Percentiles rank a stretch among this genome's conserved stretches.
These are phyloP conservation scores for Fraxinus angustifolia DNA, from an alignment of 305 asterid genomes.

Conservation along the genomic window DNA sequence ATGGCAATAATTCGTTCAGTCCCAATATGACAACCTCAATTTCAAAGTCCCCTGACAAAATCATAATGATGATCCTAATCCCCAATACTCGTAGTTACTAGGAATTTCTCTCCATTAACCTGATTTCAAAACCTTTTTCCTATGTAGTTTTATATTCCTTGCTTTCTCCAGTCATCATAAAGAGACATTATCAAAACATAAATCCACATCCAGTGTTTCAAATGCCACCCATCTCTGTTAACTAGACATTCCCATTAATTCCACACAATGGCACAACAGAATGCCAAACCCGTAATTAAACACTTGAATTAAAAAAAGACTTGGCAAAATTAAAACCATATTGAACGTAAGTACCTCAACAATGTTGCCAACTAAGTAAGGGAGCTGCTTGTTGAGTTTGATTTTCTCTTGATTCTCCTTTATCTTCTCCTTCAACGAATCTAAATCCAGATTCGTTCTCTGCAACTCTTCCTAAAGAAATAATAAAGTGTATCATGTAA, in stretches of 20 bases:
- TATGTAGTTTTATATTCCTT: not conserved
- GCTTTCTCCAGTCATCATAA: not conserved
- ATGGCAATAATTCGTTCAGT: not conserved
- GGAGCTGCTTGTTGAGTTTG: constrained; percentile 80
- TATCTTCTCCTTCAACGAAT: constrained; percentile 68
- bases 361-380: constrained; percentile 77
- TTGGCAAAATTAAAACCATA: not conserved
- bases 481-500: not conserved
- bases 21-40: not conserved
- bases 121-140: not conserved
- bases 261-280: not conserved
- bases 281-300: not conserved
- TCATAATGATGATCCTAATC: not conserved
- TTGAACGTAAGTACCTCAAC: constrained; percentile 50
- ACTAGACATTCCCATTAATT: not conserved
- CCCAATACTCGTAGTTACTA: not conserved
- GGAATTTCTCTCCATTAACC: not conserved
- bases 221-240: not conserved
- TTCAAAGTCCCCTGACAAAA: not conserved
- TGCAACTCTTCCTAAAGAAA: constrained; percentile 47
- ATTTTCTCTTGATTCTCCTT: constrained; percentile 81
- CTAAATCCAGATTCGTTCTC: constrained; percentile 34
- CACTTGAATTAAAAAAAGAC: not conserved
- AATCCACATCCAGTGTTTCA: not conserved
- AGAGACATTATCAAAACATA: not conserved